These are phyloP conservation scores for Polytrichum commune DNA, from an alignment of 225 moss, liverwort and hornwort genomes.

Conservation along the genomic window DNA sequence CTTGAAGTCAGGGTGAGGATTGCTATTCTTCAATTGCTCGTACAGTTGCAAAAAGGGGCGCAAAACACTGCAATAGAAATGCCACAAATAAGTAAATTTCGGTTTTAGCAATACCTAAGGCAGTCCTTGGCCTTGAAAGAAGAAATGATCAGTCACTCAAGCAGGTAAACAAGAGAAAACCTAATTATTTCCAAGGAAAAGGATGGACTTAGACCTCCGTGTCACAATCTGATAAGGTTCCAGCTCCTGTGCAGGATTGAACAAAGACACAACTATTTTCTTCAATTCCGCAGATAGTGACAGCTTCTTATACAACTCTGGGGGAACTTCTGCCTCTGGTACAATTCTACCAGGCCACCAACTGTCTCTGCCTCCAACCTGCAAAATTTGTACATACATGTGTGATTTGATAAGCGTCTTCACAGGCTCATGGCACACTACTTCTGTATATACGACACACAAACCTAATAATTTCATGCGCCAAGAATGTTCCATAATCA, in stretches of 20 bases:
- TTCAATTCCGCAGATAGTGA: slow-evolving; percentile 17
- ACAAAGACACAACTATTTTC: slow-evolving; percentile 37
- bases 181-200: background rate
- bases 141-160: background rate
- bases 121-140: background rate
- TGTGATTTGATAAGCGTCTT: too few relatives aligned
- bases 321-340: slow-evolving; percentile 23
- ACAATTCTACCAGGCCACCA: slow-evolving; percentile 56
- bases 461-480: too few relatives aligned
- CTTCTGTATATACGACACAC: too few relatives aligned
- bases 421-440: too few relatives aligned
- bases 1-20: slow-evolving; percentile 36
- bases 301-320: slow-evolving; percentile 24
- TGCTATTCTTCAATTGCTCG: slow-evolving; percentile 26
- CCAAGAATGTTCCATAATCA: too few relatives aligned
- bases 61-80: slow-evolving; percentile 31
- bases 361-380: slow-evolving; percentile 37
- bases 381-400: slow-evolving; percentile 9
- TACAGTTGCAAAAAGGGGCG: slow-evolving; percentile 34
- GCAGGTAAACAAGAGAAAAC: background rate
- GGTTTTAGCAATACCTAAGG: background rate
- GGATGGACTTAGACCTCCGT: slow-evolving; percentile 31
- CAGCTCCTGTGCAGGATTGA: slow-evolving; percentile 43
- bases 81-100: slow-evolving; percentile 1
- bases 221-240: slow-evolving; percentile 44